Percentiles rank a stretch among this genome's conserved stretches.
Conservation (phyloP, 2,329 filamentous ascomycete species). For the Microascus cirrosus region DNA sequence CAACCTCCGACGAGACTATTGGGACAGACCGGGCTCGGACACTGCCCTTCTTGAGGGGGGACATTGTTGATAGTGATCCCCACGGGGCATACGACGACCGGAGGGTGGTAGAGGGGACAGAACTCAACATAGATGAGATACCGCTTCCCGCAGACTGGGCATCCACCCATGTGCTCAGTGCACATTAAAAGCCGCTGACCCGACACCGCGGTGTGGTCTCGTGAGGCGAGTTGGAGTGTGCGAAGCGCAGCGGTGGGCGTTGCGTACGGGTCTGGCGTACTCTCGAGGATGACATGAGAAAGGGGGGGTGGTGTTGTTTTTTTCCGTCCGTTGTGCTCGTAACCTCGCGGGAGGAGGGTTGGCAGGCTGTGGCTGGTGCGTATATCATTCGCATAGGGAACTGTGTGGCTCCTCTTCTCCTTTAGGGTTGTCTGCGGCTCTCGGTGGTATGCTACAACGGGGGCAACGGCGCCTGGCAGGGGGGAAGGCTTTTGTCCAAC, state of each 20-base stretch:
- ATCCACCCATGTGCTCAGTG: conserved; percentile 43
- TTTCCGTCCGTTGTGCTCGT: not conserved
- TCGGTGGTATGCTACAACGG: not conserved
- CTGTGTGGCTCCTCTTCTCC: not conserved
- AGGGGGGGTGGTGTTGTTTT: not conserved
- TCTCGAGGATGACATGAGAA: not conserved
- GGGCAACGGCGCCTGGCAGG: no score
- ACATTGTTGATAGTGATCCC: conserved; percentile 25
- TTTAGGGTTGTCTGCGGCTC: not conserved
- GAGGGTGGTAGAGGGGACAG: conserved; percentile 38
- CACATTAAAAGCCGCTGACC: conserved; percentile 32
- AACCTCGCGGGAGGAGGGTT: not conserved
- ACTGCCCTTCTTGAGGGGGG: conserved; percentile 40
- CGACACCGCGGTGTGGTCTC: not conserved
- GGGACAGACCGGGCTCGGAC: conserved; percentile 48
- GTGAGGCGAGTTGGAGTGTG: not conserved
- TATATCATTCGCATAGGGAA: not conserved
- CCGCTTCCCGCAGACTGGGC: conserved; percentile 48
- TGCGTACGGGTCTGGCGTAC: not conserved
- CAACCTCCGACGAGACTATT: conserved; percentile 47
- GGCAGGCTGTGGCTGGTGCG: not conserved
- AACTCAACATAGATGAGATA: conserved; percentile 49
- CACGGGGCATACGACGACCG: conserved; percentile 32
- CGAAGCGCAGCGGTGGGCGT: not conserved
- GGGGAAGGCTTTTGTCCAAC: not conserved